These are phyloP conservation scores for Clonostachys rosea DNA, from an alignment of 2,329 filamentous ascomycete species.

Conservation along the genomic window DNA sequence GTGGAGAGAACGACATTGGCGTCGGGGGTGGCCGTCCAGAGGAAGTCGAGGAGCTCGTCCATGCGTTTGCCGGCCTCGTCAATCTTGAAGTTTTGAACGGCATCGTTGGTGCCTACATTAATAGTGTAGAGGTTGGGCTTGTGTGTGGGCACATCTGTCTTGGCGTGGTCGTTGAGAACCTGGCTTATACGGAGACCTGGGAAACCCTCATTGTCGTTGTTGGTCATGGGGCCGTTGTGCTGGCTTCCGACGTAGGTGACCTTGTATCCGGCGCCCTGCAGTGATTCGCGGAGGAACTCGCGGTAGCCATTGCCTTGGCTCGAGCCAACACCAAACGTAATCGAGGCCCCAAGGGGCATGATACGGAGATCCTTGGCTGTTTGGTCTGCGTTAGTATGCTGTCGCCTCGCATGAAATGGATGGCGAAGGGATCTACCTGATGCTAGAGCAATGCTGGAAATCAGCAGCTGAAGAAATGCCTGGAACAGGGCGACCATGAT, in stretches of 20 bases:
- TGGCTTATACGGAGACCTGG: conserved; percentile 23
- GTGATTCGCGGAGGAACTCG: conserved; percentile 21
- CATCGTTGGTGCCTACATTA: conserved; percentile 34
- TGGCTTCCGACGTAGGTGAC: conserved; percentile 31
- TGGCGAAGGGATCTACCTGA: too few relatives aligned
- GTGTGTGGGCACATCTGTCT: conserved; percentile 12
- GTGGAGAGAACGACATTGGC: conserved; percentile 21
- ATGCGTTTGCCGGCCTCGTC: conserved; percentile 18
- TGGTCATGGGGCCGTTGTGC: conserved; percentile 22
- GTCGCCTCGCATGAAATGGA: too few relatives aligned
- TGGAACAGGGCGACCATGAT: too few relatives aligned
- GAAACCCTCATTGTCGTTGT: conserved; percentile 30
- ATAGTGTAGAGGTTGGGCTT: conserved; percentile 29
- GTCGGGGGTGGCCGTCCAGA: conserved; percentile 17
- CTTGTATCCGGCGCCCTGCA: conserved; percentile 18
- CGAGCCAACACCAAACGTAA: conserved; percentile 25
- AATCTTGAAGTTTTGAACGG: conserved; percentile 21
- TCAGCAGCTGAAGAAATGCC: too few relatives aligned
- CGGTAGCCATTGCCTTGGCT: conserved; percentile 28
- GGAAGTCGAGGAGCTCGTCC: conserved; percentile 16
- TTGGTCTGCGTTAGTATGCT: too few relatives aligned
- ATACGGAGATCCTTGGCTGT: conserved; percentile 3
- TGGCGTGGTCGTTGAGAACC: conserved; percentile 19
- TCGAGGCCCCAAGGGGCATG: conserved; percentile 31
- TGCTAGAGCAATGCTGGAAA: too few relatives aligned